phyloP scores from a whole-genome alignment of 768 basidiomycete genomes.

The Ramaria sp. region DNA sequence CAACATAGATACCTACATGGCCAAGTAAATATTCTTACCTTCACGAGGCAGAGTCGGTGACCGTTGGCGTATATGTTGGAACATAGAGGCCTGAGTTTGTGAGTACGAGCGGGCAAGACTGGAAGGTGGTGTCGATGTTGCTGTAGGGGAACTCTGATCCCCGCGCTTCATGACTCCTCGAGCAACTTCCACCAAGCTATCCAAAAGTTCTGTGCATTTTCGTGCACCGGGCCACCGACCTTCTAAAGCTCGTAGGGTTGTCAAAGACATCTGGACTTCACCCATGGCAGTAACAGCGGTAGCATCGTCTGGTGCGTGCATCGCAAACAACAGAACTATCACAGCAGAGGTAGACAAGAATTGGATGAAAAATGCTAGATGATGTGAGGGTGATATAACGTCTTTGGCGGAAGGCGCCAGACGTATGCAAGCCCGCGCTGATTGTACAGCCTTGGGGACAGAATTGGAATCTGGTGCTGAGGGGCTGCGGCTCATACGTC shows the following conservation, averaged over 20 bases:
- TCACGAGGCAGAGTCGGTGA: slow-evolving; percentile 4
- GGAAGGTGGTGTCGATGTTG: slow-evolving; percentile 10
- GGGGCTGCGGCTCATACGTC: slow-evolving; percentile 52
- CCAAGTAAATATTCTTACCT: neutral
- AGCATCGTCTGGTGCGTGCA: slow-evolving; percentile 63
- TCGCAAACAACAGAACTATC: slow-evolving; percentile 74
- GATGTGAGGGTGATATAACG: slow-evolving; percentile 75
- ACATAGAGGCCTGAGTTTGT: neutral
- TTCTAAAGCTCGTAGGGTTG: slow-evolving; percentile 70
- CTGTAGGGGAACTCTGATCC: slow-evolving; percentile 55
- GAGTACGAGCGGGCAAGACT: neutral
- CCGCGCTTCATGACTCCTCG: slow-evolving; percentile 36
- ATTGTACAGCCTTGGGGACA: slow-evolving; percentile 68
- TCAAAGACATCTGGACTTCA: slow-evolving; percentile 64
- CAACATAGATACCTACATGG: neutral
- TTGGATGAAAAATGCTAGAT: slow-evolving; percentile 83
- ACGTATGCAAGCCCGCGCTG: slow-evolving; percentile 76
- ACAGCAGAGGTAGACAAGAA: slow-evolving; percentile 84
- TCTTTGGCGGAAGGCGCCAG: slow-evolving; percentile 79
- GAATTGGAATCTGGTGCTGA: slow-evolving; percentile 53
- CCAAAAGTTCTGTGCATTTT: slow-evolving; percentile 74
- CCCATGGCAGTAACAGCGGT: slow-evolving; percentile 68
- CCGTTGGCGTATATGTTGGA: neutral
- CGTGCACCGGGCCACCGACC: slow-evolving; percentile 81
- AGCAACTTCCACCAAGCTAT: slow-evolving; percentile 9